phyloP scores from a whole-genome alignment of 495 filamentous ascomycete species.

The Podospora conica region DNA sequence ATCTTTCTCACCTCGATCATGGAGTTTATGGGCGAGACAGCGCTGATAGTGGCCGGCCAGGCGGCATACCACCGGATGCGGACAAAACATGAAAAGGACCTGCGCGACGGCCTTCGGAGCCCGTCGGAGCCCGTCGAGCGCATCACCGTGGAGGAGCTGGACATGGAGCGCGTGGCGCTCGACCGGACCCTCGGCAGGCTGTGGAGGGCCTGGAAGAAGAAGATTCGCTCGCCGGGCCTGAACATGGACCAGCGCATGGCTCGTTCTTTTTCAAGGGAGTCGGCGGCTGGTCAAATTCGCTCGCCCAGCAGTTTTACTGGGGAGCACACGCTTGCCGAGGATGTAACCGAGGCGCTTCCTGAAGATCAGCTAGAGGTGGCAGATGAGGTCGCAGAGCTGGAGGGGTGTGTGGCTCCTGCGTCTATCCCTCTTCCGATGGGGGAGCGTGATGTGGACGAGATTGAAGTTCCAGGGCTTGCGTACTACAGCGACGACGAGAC shows the following conservation, averaged over 20 bases:
- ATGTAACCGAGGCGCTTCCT: slow-evolving; percentile 5
- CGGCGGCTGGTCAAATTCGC: slow-evolving; percentile 28
- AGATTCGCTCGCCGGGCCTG: slow-evolving; percentile 48
- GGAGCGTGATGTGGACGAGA: slow-evolving; percentile 67
- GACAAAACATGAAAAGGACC: slow-evolving; percentile 43
- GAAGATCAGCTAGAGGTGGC: neutral
- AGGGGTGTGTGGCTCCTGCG: slow-evolving; percentile 39
- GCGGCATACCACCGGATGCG: slow-evolving; percentile 70
- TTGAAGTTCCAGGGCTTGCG: slow-evolving; percentile 61
- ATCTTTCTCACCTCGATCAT: slow-evolving; percentile 94
- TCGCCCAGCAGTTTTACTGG: slow-evolving; percentile 32
- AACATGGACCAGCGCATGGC: slow-evolving; percentile 29
- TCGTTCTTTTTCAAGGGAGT: slow-evolving; percentile 38
- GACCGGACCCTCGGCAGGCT: slow-evolving; percentile 80
- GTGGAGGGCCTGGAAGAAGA: slow-evolving; percentile 95
- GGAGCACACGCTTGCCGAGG: slow-evolving; percentile 24
- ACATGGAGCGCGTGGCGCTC: slow-evolving; percentile 89
- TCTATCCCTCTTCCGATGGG: slow-evolving; percentile 58
- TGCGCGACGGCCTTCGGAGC: slow-evolving; percentile 40
- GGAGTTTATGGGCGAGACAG: slow-evolving; percentile 90
- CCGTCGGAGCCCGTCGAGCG: slow-evolving; percentile 47
- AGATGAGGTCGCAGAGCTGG: slow-evolving; percentile 18
- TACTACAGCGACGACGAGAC: slow-evolving; percentile 54
- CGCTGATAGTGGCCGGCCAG: slow-evolving; percentile 79
- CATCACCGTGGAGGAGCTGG: slow-evolving; percentile 77